phyloP scores from a whole-genome alignment of 352 stramenopile species.

The Phytophthora macrochlamydospora region DNA sequence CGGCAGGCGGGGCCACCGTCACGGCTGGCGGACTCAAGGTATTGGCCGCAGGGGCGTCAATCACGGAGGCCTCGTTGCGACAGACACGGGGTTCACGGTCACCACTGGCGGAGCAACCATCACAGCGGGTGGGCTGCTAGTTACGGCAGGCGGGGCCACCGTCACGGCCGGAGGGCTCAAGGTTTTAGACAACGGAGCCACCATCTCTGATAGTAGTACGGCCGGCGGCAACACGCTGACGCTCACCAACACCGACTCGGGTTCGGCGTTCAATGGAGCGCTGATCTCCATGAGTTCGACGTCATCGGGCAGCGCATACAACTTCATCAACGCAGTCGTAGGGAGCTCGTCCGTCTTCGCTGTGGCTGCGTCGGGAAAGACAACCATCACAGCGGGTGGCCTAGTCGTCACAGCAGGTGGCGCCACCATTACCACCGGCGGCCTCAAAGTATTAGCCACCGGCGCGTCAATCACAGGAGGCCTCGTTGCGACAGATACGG shows the following conservation, averaged over 20 bases:
- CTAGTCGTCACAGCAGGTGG: slow-evolving; percentile 19
- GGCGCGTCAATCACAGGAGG: no score
- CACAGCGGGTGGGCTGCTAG: no score
- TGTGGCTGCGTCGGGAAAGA: neutral
- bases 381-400: slow-evolving; percentile 7
- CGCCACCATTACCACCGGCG: slow-evolving; percentile 27
- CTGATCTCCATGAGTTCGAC: slow-evolving; percentile 1
- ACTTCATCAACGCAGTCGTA: slow-evolving; percentile 6
- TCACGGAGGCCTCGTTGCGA: no score
- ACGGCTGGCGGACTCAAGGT: no score
- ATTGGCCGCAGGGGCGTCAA: no score
- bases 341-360: neutral
- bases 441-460: no score
- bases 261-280: neutral
- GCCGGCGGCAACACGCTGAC: slow-evolving; percentile 10
- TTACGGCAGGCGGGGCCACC: no score
- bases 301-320: neutral
- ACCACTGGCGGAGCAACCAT: no score
- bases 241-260: slow-evolving; percentile 2
- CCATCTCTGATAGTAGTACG: slow-evolving; percentile 7
- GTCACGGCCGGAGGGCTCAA: no score
- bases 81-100: no score
- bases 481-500: no score
- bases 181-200: neutral
- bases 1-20: no score